phyloP scores from a whole-genome alignment of 202 grass and related monocot genomes.

The Bolboschoenoplectus hybrid region DNA sequence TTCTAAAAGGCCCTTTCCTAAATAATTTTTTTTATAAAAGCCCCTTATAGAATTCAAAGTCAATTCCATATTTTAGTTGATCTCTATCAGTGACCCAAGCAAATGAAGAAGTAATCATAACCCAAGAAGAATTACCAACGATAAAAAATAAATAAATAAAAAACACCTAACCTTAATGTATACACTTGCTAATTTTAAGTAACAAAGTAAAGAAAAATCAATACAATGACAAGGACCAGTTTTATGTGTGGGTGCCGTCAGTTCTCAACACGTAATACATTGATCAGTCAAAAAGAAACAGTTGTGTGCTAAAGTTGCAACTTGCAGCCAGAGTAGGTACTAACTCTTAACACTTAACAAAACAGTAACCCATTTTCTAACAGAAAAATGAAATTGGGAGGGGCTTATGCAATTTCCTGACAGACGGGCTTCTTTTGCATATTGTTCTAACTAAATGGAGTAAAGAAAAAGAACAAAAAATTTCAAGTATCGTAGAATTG shows the following conservation, averaged over 20 bases:
- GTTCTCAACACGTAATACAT: neutral
- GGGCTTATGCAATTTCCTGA: conserved; percentile 5
- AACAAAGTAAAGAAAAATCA: neutral
- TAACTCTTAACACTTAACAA: neutral
- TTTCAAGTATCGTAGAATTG: neutral
- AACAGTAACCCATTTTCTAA: conserved; percentile 8
- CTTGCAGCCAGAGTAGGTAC: conserved; percentile 4
- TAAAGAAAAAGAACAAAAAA: neutral
- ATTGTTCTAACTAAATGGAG: conserved; percentile 36
- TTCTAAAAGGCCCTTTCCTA: neutral
- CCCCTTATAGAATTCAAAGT: neutral
- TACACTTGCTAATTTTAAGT: neutral
- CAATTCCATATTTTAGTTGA: neutral
- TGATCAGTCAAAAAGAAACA: neutral
- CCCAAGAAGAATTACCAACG: neutral
- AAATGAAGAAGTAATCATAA: conserved; percentile 21
- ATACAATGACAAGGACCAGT: neutral
- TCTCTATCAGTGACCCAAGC: too few relatives aligned
- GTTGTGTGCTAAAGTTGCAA: neutral
- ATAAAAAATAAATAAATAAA: neutral
- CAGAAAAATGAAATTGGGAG: neutral
- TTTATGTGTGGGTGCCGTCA: neutral
- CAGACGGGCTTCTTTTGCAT: neutral
- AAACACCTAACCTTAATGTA: neutral
- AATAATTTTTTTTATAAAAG: neutral